Evolutionary conservation across 352 stramenopile genomes (phyloP).

Genomic region (Discostella stelligera): DNA sequence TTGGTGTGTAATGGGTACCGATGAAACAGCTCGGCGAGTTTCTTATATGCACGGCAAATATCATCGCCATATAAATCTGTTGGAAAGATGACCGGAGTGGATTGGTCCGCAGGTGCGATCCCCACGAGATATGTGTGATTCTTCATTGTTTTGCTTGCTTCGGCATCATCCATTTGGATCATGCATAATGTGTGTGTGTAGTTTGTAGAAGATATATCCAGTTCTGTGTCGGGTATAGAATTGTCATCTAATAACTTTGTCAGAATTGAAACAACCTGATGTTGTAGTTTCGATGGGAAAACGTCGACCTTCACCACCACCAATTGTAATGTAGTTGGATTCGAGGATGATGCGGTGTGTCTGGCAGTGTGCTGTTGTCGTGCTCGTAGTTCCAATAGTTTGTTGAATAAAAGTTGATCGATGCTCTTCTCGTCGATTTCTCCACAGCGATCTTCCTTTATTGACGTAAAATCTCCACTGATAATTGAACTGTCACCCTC

Average conservation of each 20-base stretch:
- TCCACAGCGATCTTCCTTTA: neutral
- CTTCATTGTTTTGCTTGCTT: too few relatives aligned
- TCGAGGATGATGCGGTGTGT: conserved; percentile 2
- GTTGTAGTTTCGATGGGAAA: conserved; percentile 27
- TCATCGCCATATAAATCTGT: conserved; percentile 23
- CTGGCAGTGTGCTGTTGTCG: neutral
- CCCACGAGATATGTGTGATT: conserved; percentile 19
- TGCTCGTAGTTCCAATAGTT: neutral
- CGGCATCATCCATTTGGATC: conserved; percentile 21
- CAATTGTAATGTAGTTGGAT: neutral
- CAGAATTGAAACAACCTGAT: conserved; percentile 4
- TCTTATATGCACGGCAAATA: conserved; percentile 59
- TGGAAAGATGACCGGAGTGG: conserved; percentile 1
- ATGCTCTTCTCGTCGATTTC: neutral
- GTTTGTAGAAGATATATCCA: conserved; percentile 31
- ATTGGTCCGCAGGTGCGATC: conserved; percentile 1
- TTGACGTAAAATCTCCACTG: neutral
- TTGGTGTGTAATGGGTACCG: conserved; percentile 35
- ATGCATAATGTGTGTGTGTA: conserved; percentile 37
- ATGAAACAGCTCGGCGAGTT: conserved; percentile 61
- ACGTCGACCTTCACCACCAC: conserved; percentile 31
- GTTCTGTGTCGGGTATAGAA: conserved; percentile 21
- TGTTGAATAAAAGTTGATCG: neutral
- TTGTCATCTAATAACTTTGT: conserved; percentile 5
- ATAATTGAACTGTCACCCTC: neutral